A percentile compares a stretch with the other conserved stretches of the same genome.
These are phyloP conservation scores for Physcia stellaris DNA, from an alignment of 495 filamentous ascomycete species.

Conservation along the genomic window DNA sequence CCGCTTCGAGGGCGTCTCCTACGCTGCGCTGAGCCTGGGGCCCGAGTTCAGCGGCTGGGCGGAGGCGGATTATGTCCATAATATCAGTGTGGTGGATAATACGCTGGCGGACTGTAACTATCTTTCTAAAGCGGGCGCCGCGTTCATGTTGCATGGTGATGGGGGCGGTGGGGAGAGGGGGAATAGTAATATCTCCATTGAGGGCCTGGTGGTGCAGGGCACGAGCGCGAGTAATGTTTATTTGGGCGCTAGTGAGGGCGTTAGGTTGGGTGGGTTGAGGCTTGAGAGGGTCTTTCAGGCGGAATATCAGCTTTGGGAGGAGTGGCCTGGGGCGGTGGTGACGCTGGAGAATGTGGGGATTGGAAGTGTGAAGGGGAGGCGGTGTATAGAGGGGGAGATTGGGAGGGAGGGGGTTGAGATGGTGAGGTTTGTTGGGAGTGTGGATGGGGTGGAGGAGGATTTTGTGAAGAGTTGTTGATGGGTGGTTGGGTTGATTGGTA, in stretches of 20 bases:
- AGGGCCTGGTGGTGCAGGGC: not conserved
- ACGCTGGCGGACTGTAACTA: not conserved
- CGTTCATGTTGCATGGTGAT: constrained; percentile 1
- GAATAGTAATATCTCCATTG: not conserved
- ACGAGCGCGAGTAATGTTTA: not conserved
- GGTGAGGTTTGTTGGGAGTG: no score
- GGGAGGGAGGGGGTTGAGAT: not conserved
- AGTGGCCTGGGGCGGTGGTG: no score
- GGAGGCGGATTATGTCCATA: not conserved
- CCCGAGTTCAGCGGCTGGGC: no score
- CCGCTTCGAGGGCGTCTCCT: no score
- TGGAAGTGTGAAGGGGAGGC: constrained; percentile 1
- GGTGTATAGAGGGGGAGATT: not conserved
- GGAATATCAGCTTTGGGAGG: no score
- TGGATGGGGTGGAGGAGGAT: no score
- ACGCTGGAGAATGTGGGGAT: no score
- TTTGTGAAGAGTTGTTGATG: constrained; percentile 61
- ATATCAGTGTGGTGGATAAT: not conserved
- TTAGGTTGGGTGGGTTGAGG: not conserved
- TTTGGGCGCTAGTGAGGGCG: not conserved
- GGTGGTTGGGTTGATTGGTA: no score
- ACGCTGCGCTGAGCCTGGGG: no score
- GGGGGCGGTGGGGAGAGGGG: not conserved
- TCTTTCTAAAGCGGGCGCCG: not conserved
- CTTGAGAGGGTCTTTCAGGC: no score